A percentile compares a stretch with the other conserved stretches of the same genome.
phyloP scores from a whole-genome alignment of 2,329 filamentous ascomycete genomes.

The Thielaviopsis euricoi region DNA sequence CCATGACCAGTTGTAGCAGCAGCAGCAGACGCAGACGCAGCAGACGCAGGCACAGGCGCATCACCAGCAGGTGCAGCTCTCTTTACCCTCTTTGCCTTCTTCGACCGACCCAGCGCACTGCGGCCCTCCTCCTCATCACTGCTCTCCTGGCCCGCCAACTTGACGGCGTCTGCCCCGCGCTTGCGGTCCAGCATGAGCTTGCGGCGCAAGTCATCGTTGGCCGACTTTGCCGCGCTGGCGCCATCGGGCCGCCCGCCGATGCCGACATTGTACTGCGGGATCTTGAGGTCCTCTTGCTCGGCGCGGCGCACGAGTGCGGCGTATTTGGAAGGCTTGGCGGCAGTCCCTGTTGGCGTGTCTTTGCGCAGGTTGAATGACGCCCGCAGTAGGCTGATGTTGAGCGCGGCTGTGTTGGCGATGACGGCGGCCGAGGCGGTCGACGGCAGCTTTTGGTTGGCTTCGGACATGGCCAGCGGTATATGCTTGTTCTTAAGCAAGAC shows the following conservation, averaged over 20 bases:
- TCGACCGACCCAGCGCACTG: constrained; percentile 6
- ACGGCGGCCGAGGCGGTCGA: background rate
- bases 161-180: background rate
- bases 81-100: constrained; percentile 2
- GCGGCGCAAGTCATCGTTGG: constrained; percentile 8
- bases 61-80: too few relatives aligned
- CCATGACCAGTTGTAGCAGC: too few relatives aligned
- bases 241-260: constrained; percentile 1
- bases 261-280: constrained; percentile 10
- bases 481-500: too few relatives aligned
- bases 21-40: too few relatives aligned
- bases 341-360: background rate
- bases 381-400: constrained; percentile 5
- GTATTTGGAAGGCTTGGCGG: constrained; percentile 8
- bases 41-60: too few relatives aligned
- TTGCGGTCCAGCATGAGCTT: constrained; percentile 9
- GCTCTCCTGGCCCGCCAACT: constrained; percentile 2
- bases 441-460: background rate
- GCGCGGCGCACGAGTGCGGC: background rate
- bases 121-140: constrained; percentile 10
- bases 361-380: constrained; percentile 1
- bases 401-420: constrained; percentile 2
- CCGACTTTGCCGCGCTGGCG: background rate
- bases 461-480: background rate
- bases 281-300: constrained; percentile 5